These are phyloP conservation scores for Malassezia pachydermatis DNA, from an alignment of 1,284 basidiomycete species.

Conservation along the genomic window DNA sequence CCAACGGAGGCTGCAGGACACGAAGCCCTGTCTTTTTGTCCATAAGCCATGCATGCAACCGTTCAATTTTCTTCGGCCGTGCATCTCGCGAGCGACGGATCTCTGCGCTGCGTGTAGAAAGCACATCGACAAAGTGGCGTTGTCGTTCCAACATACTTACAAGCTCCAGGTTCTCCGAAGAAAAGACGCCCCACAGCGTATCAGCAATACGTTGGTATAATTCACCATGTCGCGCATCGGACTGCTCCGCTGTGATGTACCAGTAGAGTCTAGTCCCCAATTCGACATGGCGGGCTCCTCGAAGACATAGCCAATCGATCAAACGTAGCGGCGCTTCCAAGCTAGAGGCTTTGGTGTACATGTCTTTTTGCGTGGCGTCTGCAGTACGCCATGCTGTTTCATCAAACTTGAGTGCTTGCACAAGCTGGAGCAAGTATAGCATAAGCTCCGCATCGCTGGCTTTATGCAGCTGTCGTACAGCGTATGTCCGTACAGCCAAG, in stretches of 20 bases:
- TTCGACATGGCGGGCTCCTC: conserved; percentile 69
- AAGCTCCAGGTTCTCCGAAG: neutral
- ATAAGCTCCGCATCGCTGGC: conserved; percentile 96
- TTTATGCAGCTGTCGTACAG: conserved; percentile 75
- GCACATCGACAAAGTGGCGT: conserved; percentile 64
- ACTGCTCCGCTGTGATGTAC: conserved; percentile 92
- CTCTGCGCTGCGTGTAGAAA: conserved; percentile 74
- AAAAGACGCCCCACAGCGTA: conserved; percentile 15
- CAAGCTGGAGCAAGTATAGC: conserved; percentile 85
- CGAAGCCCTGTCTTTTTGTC: conserved; percentile 67
- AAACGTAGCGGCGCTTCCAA: conserved; percentile 12
- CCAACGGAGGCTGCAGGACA: conserved; percentile 29
- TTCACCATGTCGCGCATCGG: conserved; percentile 63
- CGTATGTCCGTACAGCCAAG: conserved; percentile 80
- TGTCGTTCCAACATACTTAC: conserved; percentile 53
- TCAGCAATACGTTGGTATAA: conserved; percentile 84
- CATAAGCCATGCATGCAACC: conserved; percentile 67
- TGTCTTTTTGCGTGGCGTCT: neutral
- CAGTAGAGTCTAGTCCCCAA: conserved; percentile 88
- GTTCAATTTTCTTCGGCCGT: conserved; percentile 93
- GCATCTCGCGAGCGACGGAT: conserved; percentile 80
- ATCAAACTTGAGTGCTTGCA: conserved; percentile 75
- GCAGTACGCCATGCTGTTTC: conserved; percentile 12
- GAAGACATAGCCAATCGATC: conserved; percentile 63
- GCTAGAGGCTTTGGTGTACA: neutral